A percentile compares a stretch with the other conserved stretches of the same genome.
These are phyloP conservation scores for Endocarpon pusillum DNA, from an alignment of 495 filamentous ascomycete genomes.

Conservation along the genomic window DNA sequence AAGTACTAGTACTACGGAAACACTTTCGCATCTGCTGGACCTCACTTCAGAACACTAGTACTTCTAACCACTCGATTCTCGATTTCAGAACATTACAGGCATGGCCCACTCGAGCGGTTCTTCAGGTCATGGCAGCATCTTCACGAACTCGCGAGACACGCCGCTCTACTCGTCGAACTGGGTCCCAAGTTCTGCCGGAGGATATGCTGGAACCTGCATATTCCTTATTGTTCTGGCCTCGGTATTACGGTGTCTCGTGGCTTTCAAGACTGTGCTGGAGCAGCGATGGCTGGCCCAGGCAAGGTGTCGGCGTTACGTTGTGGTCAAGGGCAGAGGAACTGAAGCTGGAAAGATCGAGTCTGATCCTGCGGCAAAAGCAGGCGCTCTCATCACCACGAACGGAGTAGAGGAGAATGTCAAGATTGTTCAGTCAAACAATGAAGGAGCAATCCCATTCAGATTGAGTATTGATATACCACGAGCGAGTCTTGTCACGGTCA, in stretches of 20 bases:
- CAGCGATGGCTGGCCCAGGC: constrained; percentile 43
- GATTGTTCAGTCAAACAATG: constrained; percentile 39
- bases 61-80: too few species aligned
- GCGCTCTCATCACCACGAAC: constrained; percentile 40
- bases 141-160: constrained; percentile 46
- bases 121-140: too few species aligned
- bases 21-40: too few species aligned
- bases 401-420: constrained; percentile 60
- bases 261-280: constrained; percentile 42
- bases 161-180: constrained; percentile 59
- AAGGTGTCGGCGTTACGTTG: constrained; percentile 55
- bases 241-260: constrained; percentile 49
- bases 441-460: constrained; percentile 44
- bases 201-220: constrained; percentile 74
- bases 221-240: constrained; percentile 62
- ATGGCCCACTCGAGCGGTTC: too few species aligned
- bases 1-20: too few species aligned
- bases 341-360: constrained; percentile 35
- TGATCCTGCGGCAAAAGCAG: constrained; percentile 40
- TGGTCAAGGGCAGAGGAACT: constrained; percentile 44
- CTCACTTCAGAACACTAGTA: too few species aligned
- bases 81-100: too few species aligned
- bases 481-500: constrained; percentile 46
- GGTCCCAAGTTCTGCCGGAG: constrained; percentile 47
- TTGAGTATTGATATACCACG: constrained; percentile 62